phyloP scores from a whole-genome alignment of 1,284 basidiomycete species.

The Cutaneotrichosporon cavernicola region DNA sequence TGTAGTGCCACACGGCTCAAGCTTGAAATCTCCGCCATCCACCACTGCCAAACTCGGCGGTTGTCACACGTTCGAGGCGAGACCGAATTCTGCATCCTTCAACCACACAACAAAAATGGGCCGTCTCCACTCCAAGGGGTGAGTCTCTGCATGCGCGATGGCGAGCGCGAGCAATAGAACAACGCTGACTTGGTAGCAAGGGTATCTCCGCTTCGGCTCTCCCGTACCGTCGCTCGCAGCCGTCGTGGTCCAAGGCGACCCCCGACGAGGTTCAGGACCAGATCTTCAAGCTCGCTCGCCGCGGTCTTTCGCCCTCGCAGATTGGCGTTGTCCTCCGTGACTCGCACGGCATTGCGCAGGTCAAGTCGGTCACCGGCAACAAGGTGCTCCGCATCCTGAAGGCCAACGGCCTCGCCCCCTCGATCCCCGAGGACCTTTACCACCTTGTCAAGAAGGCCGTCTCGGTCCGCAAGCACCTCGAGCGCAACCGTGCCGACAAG shows the following conservation, averaged over 20 bases:
- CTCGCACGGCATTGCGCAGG: constrained; percentile 92
- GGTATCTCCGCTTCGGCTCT: constrained; percentile 98
- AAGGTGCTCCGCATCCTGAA: constrained; percentile 99
- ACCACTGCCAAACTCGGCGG: not conserved
- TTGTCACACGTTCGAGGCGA: not conserved
- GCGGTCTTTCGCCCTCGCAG: constrained; percentile 96
- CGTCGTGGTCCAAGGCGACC: constrained; percentile 95
- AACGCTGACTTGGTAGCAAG: constrained; percentile 60
- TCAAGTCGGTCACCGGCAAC: constrained; percentile 98
- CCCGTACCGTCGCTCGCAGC: constrained; percentile 92
- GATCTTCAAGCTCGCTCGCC: constrained; percentile 95
- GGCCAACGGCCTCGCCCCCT: constrained; percentile 89
- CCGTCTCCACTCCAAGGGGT: constrained; percentile 13
- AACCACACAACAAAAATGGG: constrained; percentile 21
- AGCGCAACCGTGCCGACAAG: constrained; percentile 98
- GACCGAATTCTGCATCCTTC: constrained; percentile 12
- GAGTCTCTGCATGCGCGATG: not conserved
- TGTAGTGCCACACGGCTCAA: no score
- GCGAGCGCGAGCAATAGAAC: not conserved
- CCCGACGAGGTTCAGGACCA: constrained; percentile 94
- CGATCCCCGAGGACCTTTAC: constrained; percentile 99
- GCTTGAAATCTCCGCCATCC: not conserved
- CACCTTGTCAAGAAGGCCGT: constrained; percentile 99
- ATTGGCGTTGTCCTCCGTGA: constrained; percentile 98
- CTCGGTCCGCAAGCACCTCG: constrained; percentile 96